Evolutionary conservation across 2,329 filamentous ascomycete species (phyloP), one percentile per base, ranked within the genome.

Genomic region (Fonsecaea nubica): DNA sequence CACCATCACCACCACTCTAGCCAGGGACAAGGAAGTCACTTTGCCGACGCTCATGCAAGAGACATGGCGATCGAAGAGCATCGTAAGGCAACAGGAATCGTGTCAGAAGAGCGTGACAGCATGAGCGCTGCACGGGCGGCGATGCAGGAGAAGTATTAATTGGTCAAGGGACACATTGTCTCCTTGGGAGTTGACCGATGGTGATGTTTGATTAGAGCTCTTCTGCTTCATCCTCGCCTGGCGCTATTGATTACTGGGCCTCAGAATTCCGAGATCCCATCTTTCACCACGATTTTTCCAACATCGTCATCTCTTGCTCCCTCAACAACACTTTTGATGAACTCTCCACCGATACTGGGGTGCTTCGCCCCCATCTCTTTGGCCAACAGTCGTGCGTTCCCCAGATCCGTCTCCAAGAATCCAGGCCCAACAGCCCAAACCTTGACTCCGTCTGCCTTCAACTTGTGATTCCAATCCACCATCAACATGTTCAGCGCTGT

Each of bases 381-480:
- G 62, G 50, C 68, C 71, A 53, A 36, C 36, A 36, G 69, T 56
- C 75, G 74, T 0, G 69, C 57, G 0, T 78, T 78, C 8, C 75
- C 77, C 30, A 84, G 65, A 3, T 76, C 76, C 1, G 83, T 85
- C 1, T 81, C 82, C 69, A 84, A 71, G 62, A 83, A 78, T 0
- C 83, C 83, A 1, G 83, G 83, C 64, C 77, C 78, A 2, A 83
- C 77, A 0, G 71, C 74, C 70, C 80, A 85, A 0, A 85, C 80
- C 69, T 85, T 86, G 40, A 84, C 80, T 9, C 77, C 74, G 69
- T 77, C 75, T 63, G 82, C 69, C 21, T 76, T 71, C 36, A 86
- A 74, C 1, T 77, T 69, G 42, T 78, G 76, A 53, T 78, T 76
- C 45, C 75, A 69, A 35, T 63, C 60, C 15, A 72, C 60, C 45